Conservation (phyloP, 1,284 basidiomycete species). For the Ustilago loliicola region DNA sequence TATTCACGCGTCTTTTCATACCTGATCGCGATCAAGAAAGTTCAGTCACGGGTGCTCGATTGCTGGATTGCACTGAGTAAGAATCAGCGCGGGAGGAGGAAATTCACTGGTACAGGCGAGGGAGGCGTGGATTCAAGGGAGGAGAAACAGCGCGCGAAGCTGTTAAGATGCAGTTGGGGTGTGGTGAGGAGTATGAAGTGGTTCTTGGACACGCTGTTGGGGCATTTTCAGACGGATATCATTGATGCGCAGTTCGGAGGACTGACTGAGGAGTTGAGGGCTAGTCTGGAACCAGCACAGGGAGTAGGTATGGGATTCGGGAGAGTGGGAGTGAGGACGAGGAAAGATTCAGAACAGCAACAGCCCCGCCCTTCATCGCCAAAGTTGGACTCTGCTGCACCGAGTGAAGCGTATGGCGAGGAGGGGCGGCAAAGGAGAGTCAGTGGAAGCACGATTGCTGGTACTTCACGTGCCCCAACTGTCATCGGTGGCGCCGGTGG, state of each 20-base stretch:
- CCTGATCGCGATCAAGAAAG: slow-evolving; percentile 83
- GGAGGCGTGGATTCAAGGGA: slow-evolving; percentile 81
- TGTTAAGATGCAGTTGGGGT: slow-evolving; percentile 85
- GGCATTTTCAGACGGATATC: slow-evolving; percentile 82
- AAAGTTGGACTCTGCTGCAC: slow-evolving; percentile 17
- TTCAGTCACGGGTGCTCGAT: slow-evolving; percentile 81
- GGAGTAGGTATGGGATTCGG: not conserved
- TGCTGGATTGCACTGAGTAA: slow-evolving; percentile 87
- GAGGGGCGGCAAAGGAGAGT: slow-evolving; percentile 21
- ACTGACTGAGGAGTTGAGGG: slow-evolving; percentile 76
- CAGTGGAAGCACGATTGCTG: slow-evolving; percentile 18
- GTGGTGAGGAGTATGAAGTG: slow-evolving; percentile 87
- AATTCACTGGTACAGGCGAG: slow-evolving; percentile 87
- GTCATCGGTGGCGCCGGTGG: slow-evolving; percentile 23
- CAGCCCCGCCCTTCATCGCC: slow-evolving; percentile 14
- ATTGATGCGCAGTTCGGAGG: slow-evolving; percentile 84
- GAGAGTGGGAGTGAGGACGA: slow-evolving; percentile 7
- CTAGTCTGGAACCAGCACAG: slow-evolving; percentile 6
- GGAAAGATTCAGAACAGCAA: slow-evolving; percentile 37
- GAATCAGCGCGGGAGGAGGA: slow-evolving; percentile 81
- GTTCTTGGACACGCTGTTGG: slow-evolving; percentile 83
- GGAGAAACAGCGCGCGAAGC: slow-evolving; percentile 73
- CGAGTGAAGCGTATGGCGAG: slow-evolving; percentile 36
- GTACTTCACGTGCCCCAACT: slow-evolving; percentile 24
- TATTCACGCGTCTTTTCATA: slow-evolving; percentile 86